phyloP scores from a whole-genome alignment of 768 basidiomycete genomes.

The Amanita rimosa region DNA sequence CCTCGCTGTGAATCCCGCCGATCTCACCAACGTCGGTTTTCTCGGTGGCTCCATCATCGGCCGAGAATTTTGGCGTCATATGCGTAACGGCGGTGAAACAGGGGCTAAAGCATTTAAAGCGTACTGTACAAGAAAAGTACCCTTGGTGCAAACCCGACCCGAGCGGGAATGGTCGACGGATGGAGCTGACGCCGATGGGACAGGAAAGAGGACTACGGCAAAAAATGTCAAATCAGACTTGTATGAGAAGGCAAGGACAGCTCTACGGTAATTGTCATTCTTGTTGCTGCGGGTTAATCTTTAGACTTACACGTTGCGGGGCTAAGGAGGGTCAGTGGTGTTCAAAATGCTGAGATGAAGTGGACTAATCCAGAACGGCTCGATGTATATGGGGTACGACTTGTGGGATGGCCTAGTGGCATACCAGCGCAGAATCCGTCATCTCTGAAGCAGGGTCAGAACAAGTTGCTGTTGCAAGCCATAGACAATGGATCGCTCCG shows the following conservation, averaged over 20 bases:
- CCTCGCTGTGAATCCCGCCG: slow-evolving; percentile 44
- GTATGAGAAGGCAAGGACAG: slow-evolving; percentile 41
- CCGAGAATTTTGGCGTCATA: slow-evolving; percentile 55
- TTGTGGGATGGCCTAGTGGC: slow-evolving; percentile 53
- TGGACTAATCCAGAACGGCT: slow-evolving; percentile 59
- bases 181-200: slow-evolving; percentile 10
- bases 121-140: slow-evolving; percentile 24
- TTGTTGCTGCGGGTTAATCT: slow-evolving; percentile 1
- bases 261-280: slow-evolving; percentile 32
- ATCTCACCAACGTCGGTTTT: slow-evolving; percentile 39
- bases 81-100: slow-evolving; percentile 44
- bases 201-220: slow-evolving; percentile 17
- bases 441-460: slow-evolving; percentile 40
- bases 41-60: slow-evolving; percentile 51
- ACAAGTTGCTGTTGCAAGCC: slow-evolving; percentile 38
- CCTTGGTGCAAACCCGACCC: neutral
- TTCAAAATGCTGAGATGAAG: slow-evolving; percentile 64
- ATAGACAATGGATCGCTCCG: slow-evolving; percentile 34
- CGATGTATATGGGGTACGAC: slow-evolving; percentile 41
- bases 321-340: slow-evolving; percentile 39
- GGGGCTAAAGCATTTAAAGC: slow-evolving; percentile 48
- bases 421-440: slow-evolving; percentile 57
- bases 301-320: neutral
- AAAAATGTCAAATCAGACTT: slow-evolving; percentile 41
- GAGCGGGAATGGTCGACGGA: neutral